Evolutionary conservation across 2,329 filamentous ascomycete genomes (phyloP).

Genomic region (Pseudogymnoascus verrucosus): DNA sequence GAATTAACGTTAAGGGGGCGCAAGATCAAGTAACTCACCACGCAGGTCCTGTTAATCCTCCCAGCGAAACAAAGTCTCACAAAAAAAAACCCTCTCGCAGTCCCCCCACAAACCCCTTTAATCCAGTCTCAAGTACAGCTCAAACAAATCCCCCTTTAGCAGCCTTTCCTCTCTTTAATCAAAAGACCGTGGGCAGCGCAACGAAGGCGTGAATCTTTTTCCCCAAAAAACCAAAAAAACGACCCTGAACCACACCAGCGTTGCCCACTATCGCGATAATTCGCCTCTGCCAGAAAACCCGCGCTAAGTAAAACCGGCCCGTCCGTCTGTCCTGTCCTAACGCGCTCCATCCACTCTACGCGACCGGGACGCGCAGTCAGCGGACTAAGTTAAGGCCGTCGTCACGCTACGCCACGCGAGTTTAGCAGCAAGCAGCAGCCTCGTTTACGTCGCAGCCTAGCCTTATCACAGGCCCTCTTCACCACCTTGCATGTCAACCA

Average conservation of each 20-base stretch:
- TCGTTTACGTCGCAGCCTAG: neutral
- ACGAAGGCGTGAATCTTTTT: too few species aligned
- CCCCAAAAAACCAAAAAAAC: neutral
- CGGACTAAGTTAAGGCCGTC: slow-evolving; percentile 4
- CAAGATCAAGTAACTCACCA: neutral
- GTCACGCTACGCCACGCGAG: too few species aligned
- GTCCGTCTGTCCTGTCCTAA: neutral
- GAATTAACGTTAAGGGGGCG: neutral
- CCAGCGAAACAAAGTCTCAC: neutral
- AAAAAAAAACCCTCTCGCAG: neutral
- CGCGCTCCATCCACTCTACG: slow-evolving; percentile 2
- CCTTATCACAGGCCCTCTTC: neutral
- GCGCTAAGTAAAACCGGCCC: neutral
- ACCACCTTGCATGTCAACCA: neutral
- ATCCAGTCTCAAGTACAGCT: neutral
- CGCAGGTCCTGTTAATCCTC: neutral
- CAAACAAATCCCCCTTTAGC: neutral
- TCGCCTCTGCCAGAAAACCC: neutral
- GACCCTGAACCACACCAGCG: neutral
- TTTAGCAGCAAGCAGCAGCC: neutral
- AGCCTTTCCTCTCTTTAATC: neutral
- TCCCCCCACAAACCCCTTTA: neutral
- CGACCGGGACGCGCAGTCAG: slow-evolving; percentile 7
- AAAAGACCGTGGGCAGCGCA: neutral
- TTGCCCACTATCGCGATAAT: neutral